Conservation (phyloP, 345 rosid genomes). For the Arabidopsis arenosa region DNA sequence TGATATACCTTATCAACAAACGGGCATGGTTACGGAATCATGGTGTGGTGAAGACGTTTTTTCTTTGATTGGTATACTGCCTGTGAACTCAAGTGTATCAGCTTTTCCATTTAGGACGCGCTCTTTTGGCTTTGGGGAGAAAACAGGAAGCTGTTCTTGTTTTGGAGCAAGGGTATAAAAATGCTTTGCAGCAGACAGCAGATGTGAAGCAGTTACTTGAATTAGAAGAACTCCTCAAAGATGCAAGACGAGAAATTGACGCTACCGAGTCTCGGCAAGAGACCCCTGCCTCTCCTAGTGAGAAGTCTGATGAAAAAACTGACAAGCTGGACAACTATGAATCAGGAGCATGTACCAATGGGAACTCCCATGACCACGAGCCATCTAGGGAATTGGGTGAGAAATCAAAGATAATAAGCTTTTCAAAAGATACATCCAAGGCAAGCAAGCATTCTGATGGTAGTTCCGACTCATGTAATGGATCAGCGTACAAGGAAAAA, state of each 20-base stretch:
- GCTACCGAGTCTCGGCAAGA: conserved; percentile 39
- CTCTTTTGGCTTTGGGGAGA: conserved; percentile 80
- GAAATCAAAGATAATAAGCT: conserved; percentile 33
- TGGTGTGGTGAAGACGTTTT: background rate
- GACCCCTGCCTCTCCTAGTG: conserved; percentile 35
- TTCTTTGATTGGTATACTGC: conserved; percentile 7
- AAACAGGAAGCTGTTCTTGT: conserved; percentile 73
- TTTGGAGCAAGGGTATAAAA: conserved; percentile 79
- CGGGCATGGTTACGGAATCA: background rate
- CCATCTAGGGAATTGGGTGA: conserved; percentile 40
- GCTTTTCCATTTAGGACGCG: conserved; percentile 61
- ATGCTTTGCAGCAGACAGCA: conserved; percentile 68
- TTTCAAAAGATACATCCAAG: conserved; percentile 52
- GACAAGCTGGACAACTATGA: conserved; percentile 44
- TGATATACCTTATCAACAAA: background rate
- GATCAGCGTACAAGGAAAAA: conserved; percentile 48
- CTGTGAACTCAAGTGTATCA: conserved; percentile 35
- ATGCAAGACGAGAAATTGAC: conserved; percentile 58
- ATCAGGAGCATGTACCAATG: conserved; percentile 52
- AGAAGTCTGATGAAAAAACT: conserved; percentile 43
- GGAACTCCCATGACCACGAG: conserved; percentile 44
- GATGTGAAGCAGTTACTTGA: conserved; percentile 92
- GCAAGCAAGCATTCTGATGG: conserved; percentile 42
- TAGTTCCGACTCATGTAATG: conserved; percentile 43
- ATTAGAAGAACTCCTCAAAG: conserved; percentile 73